phyloP scores from a whole-genome alignment of 164 flowering plant species.

The Nelumbo lutea region DNA sequence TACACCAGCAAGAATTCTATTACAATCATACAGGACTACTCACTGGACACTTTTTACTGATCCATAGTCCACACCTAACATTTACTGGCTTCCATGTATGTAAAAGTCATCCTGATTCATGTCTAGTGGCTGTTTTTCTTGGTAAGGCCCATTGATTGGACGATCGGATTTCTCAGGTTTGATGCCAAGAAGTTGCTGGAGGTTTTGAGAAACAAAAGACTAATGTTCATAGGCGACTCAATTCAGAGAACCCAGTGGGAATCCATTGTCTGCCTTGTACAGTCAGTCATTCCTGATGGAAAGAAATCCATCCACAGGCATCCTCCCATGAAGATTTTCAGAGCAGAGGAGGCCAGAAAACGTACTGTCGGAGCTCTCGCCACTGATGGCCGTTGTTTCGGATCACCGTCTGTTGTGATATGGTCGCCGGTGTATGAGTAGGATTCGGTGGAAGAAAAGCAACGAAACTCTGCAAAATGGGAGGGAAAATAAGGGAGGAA shows the following conservation, averaged over 20 bases:
- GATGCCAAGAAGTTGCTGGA: constrained; percentile 59
- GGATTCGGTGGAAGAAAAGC: too few relatives aligned
- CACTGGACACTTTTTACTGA: background rate
- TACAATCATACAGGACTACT: background rate
- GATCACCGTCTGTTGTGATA: too few relatives aligned
- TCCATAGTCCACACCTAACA: background rate
- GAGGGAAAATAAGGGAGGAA: too few relatives aligned
- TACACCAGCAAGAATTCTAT: too few relatives aligned
- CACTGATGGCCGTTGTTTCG: too few relatives aligned
- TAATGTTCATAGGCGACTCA: constrained; percentile 86
- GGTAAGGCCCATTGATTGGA: too few relatives aligned
- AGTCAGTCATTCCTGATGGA: constrained; percentile 59
- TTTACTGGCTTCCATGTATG: too few relatives aligned
- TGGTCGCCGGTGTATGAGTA: too few relatives aligned
- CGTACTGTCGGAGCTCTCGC: too few relatives aligned
- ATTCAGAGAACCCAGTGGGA: constrained; percentile 75
- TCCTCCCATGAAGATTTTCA: constrained; percentile 76
- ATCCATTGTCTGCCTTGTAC: constrained; percentile 74
- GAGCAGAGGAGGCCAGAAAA: constrained; percentile 39
- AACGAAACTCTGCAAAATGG: too few relatives aligned
- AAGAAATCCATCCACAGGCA: constrained; percentile 55
- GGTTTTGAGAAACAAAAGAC: constrained; percentile 53
- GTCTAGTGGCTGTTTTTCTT: too few relatives aligned
- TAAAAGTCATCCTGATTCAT: too few relatives aligned
- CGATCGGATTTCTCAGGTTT: constrained; percentile 35